phyloP scores from a whole-genome alignment of 345 rosid species.

The Odontarrhena argentea region DNA sequence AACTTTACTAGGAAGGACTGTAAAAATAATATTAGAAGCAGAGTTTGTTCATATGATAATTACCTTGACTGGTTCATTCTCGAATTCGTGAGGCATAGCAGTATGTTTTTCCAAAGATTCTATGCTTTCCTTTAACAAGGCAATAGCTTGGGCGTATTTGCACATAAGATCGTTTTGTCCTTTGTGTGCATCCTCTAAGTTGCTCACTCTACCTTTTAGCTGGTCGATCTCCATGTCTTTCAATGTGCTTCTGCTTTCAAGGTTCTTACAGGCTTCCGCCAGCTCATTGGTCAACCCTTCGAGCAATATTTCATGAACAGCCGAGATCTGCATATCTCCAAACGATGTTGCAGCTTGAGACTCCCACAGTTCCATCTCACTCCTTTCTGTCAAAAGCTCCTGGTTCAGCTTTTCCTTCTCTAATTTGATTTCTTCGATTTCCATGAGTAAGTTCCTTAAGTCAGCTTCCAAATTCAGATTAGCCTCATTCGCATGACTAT shows the following conservation, averaged over 20 bases:
- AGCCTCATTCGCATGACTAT: constrained; percentile 40
- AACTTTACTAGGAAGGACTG: constrained; percentile 3
- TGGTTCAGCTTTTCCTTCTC: constrained; percentile 55
- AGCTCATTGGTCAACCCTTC: constrained; percentile 65
- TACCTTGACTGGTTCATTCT: constrained; percentile 56
- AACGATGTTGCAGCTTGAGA: constrained; percentile 55
- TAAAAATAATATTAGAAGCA: constrained; percentile 8
- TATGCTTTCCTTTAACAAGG: constrained; percentile 60
- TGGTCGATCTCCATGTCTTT: constrained; percentile 53
- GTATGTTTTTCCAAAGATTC: constrained; percentile 64
- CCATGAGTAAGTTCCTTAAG: constrained; percentile 47
- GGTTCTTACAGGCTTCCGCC: constrained; percentile 46
- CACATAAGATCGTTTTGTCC: constrained; percentile 56
- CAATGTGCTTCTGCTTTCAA: constrained; percentile 45
- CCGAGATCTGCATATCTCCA: constrained; percentile 56
- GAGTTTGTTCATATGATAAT: constrained; percentile 12
- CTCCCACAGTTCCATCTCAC: constrained; percentile 60
- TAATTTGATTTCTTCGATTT: constrained; percentile 50
- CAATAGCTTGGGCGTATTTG: constrained; percentile 57
- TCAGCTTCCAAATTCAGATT: constrained; percentile 55
- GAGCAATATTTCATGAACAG: constrained; percentile 56
- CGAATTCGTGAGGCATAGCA: constrained; percentile 41
- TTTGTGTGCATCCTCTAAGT: constrained; percentile 59
- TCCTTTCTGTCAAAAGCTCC: constrained; percentile 52
- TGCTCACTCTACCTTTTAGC: constrained; percentile 59